Conservation (phyloP, 2,329 filamentous ascomycete genomes). For the Monosporascus sp. region DNA sequence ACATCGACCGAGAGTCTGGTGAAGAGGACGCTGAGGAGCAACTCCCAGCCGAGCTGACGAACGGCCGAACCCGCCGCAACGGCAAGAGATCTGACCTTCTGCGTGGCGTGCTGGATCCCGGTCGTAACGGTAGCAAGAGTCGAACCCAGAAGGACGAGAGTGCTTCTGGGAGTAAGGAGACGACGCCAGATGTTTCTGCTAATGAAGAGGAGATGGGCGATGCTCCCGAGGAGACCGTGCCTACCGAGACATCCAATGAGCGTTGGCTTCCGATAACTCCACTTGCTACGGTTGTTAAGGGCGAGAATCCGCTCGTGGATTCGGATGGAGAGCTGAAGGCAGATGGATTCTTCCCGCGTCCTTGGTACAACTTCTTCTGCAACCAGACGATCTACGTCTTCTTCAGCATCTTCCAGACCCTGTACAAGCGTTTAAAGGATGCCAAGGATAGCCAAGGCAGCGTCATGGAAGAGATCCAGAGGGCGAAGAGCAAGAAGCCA, state of each 20-base stretch:
- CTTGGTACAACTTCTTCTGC: constrained; percentile 83
- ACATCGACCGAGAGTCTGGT: constrained; percentile 64
- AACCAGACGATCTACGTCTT: constrained; percentile 93
- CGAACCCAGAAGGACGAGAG: constrained; percentile 76
- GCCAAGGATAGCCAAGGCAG: constrained; percentile 75
- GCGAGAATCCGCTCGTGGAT: constrained; percentile 51
- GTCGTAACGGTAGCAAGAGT: constrained; percentile 64
- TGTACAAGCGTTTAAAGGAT: constrained; percentile 77
- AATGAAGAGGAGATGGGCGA: constrained; percentile 72
- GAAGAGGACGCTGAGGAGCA: constrained; percentile 75
- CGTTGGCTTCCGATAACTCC: constrained; percentile 60
- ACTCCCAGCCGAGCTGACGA: constrained; percentile 64
- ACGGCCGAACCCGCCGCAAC: constrained; percentile 63
- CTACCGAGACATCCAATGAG: constrained; percentile 60
- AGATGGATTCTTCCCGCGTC: constrained; percentile 76
- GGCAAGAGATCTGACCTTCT: constrained; percentile 77
- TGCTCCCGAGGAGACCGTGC: constrained; percentile 48
- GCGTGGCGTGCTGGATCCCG: constrained; percentile 77
- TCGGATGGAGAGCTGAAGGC: constrained; percentile 61
- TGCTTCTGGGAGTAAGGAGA: constrained; percentile 75
- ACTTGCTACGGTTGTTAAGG: constrained; percentile 47
- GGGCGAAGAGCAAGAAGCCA: constrained; percentile 70
- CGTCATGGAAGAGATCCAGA: constrained; percentile 67
- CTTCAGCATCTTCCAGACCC: constrained; percentile 85
- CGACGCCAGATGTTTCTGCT: constrained; percentile 76